Percentiles rank a stretch among this genome's conserved stretches.
Conservation (phyloP, 257 asterid species). For the Rehmannia glutinosa region DNA sequence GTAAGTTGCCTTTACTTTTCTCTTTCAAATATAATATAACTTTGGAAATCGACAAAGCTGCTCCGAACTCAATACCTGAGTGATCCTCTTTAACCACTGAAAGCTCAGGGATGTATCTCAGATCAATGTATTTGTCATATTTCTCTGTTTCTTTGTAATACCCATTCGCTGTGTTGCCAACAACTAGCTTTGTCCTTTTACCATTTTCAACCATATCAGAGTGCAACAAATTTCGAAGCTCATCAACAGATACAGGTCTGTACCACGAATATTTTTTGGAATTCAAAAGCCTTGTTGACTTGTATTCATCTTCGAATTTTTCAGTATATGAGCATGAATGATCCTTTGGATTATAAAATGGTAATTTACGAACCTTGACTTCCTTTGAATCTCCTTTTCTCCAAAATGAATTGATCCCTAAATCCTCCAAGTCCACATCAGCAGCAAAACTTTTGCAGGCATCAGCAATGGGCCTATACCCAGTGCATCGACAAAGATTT, state of each 20-base stretch:
- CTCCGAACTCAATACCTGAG: slow-evolving; percentile 56
- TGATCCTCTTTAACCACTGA: slow-evolving; percentile 34
- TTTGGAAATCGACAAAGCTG: slow-evolving; percentile 51
- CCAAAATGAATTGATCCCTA: slow-evolving; percentile 66
- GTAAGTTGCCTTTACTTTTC: slow-evolving; percentile 1
- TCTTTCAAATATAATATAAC: slow-evolving; percentile 39
- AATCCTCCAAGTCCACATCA: slow-evolving; percentile 66
- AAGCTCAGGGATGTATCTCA: slow-evolving; percentile 50
- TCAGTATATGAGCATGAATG: slow-evolving; percentile 28
- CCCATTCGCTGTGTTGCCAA: slow-evolving; percentile 65
- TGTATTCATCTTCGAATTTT: slow-evolving; percentile 22
- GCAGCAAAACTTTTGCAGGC: slow-evolving; percentile 72
- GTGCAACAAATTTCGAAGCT: slow-evolving; percentile 45
- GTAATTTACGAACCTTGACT: slow-evolving; percentile 27
- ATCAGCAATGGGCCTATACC: slow-evolving; percentile 75
- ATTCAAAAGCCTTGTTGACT: slow-evolving; percentile 24
- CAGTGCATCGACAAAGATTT: slow-evolving; percentile 73
- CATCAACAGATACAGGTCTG: slow-evolving; percentile 46
- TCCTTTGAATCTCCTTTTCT: slow-evolving; percentile 43
- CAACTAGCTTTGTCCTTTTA: slow-evolving; percentile 36
- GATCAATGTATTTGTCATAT: slow-evolving; percentile 45
- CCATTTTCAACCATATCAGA: slow-evolving; percentile 25
- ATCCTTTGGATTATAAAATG: slow-evolving; percentile 33
- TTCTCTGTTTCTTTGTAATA: slow-evolving; percentile 49
- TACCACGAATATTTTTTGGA: slow-evolving; percentile 49